A percentile compares a stretch with the other conserved stretches of the same genome.
phyloP scores from a whole-genome alignment of 768 basidiomycete genomes.

The Mycena leptocephala region DNA sequence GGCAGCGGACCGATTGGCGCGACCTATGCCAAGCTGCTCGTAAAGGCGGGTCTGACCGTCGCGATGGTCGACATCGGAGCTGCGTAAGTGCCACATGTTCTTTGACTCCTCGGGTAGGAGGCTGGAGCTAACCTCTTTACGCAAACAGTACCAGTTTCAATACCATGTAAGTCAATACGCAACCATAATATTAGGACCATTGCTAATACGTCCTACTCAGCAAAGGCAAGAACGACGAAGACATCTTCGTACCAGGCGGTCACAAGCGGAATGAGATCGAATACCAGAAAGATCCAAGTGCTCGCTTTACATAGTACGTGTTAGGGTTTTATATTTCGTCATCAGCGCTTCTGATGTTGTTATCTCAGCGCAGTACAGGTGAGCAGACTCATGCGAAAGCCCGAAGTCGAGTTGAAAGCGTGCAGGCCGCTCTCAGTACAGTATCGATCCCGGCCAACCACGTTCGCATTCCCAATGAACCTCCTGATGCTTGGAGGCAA shows the following conservation, averaged over 20 bases:
- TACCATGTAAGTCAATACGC: not conserved
- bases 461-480: not conserved
- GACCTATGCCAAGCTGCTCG: not conserved
- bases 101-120: not conserved
- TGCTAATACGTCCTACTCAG: not conserved
- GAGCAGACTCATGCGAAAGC: not conserved
- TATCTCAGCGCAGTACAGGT: not conserved
- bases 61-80: not conserved
- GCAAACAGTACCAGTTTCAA: not conserved
- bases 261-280: not conserved
- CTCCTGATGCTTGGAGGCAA: not conserved
- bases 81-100: not conserved
- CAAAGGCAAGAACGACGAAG: not conserved
- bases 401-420: not conserved
- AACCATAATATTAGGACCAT: not conserved
- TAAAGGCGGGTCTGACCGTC: not conserved
- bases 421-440: not conserved
- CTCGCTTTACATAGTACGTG: not conserved
- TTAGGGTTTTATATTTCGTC: not conserved
- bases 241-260: not conserved
- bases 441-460: not conserved
- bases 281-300: not conserved
- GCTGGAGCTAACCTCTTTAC: not conserved
- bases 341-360: not conserved
- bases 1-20: not conserved